Conservation (phyloP, 116 monocot species). For the Dioscorea cayenensis region DNA sequence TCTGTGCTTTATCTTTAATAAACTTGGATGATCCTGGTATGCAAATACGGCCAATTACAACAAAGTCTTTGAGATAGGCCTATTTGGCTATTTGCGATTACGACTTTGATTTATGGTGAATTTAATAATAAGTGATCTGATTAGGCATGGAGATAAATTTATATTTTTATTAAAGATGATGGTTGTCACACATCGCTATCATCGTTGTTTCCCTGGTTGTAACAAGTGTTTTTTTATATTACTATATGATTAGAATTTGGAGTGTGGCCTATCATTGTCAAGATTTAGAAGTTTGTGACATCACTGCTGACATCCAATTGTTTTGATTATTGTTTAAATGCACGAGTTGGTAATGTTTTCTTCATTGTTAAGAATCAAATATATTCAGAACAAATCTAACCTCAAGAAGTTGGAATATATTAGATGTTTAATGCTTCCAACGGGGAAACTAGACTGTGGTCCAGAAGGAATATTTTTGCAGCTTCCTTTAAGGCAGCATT, state of each 20-base stretch:
- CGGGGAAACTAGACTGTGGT: constrained; percentile 2
- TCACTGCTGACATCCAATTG: background rate
- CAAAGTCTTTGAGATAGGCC: too few species aligned
- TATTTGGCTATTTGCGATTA: too few species aligned
- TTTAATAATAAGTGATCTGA: too few species aligned
- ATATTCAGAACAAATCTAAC: background rate
- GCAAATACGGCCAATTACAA: too few species aligned
- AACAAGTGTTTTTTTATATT: background rate
- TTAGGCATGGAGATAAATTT: background rate
- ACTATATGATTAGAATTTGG: background rate
- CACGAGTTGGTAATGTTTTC: background rate
- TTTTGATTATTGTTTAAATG: background rate
- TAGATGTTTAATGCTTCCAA: background rate
- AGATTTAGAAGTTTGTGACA: background rate
- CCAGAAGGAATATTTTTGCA: background rate
- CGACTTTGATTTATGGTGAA: too few species aligned
- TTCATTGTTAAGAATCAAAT: constrained; percentile 4
- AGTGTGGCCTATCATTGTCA: background rate
- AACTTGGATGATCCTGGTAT: too few species aligned
- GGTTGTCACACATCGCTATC: background rate
- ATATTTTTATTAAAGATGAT: background rate
- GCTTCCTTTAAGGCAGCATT: too few species aligned
- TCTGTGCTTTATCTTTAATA: too few species aligned
- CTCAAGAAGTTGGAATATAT: background rate
- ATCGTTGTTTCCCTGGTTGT: background rate